These are phyloP conservation scores for Dioszegia crocea DNA, from an alignment of 768 basidiomycete species.

Conservation along the genomic window DNA sequence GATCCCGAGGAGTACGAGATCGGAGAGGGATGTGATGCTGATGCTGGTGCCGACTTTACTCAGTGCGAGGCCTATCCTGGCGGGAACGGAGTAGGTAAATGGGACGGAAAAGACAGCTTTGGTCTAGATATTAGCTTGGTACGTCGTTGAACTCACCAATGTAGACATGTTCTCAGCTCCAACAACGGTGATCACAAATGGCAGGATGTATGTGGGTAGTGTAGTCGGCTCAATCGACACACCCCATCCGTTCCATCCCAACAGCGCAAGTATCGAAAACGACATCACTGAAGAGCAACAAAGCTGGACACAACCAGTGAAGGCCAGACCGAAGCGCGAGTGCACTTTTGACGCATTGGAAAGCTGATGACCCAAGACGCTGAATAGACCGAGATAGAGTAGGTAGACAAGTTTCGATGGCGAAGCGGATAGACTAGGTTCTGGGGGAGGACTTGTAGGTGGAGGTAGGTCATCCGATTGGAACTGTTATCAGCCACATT, in stretches of 20 bases:
- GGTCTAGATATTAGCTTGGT: conserved; percentile 17
- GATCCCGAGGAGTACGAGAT: conserved; percentile 71
- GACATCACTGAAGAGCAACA: conserved; percentile 89
- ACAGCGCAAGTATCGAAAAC: conserved; percentile 82
- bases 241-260: conserved; percentile 57
- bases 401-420: conserved; percentile 18
- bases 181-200: conserved; percentile 89
- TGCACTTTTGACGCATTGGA: conserved; percentile 62
- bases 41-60: conserved; percentile 84
- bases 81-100: conserved; percentile 55
- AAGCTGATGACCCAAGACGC: conserved; percentile 35
- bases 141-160: conserved; percentile 58
- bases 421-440: neutral
- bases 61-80: conserved; percentile 86
- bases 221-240: conserved; percentile 17
- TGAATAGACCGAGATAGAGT: conserved; percentile 38
- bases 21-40: conserved; percentile 83
- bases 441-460: neutral
- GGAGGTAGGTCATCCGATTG: neutral
- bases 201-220: conserved; percentile 60
- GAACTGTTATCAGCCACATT: neutral
- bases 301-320: conserved; percentile 89
- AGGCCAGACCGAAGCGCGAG: conserved; percentile 81
- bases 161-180: conserved; percentile 98
- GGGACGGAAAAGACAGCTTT: conserved; percentile 39